Evolutionary conservation across 768 basidiomycete genomes (phyloP), one percentile per base, ranked within the genome.

Genomic region (Chalciporus piperatus): DNA sequence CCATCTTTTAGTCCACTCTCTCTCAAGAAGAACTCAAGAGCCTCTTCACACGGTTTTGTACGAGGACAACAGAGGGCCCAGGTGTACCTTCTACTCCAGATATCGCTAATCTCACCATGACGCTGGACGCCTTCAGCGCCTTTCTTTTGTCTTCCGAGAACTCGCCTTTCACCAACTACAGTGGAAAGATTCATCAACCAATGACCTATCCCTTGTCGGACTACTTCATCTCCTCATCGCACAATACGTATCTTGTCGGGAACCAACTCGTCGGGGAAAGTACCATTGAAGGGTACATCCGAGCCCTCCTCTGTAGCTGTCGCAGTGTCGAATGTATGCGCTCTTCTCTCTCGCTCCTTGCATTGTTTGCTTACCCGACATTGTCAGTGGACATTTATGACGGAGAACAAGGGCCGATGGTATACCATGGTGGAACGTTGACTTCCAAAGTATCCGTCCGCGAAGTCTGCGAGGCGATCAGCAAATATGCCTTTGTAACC

Each of bases 211-310:
- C 96, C 1, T 74, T 97, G 13, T 81, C 84, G 2, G 89, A 98
- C 51, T 98, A 98, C 65, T 92, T 76, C 62, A 81, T 95, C 62
- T 92, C 89, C 4, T 85, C 89, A 11, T 92, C 89, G 9, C 95
- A 98, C 65, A 98, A 98, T 58, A 94, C 92, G 0, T 94, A 94
- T 62, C 82, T 95, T 9, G 82, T 91, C 16, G 92, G 92, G 0
- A 79, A 89, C 62, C 92, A 95, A 61, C 77, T 92, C 4, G 78
- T 94, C 38, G 96, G 96, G 5, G 83, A 86, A 27, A 92, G 89
- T 54, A 94, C 94, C 0, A 82, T 92, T 23, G 95, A 97, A 62
- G 83, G 96, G 0, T 98, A 98, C 65, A 93, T 98, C 50, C 78
- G 96, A 0, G 94, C 94, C 1, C 72, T 98, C 37, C 74, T 97